Evolutionary conservation across 768 basidiomycete genomes (phyloP), one percentile per base, ranked within the genome.

Genomic region (Lentinula edodes): DNA sequence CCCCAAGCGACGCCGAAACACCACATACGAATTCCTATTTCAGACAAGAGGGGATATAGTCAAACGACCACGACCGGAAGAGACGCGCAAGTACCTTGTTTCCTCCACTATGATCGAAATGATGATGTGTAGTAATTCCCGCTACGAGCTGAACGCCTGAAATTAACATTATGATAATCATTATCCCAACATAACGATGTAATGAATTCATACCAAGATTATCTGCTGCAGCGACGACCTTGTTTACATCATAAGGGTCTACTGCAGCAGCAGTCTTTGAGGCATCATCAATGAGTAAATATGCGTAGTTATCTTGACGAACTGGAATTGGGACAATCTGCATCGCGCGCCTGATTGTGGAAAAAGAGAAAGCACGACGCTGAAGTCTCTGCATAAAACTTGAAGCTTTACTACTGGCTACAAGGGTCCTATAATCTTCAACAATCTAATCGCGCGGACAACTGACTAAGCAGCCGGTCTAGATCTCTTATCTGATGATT

Each of bases 51-150:
- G 46, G 52, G 45, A 48, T 57, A 58, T 51, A 58, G 39, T 51
- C 51, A 48, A 42, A 28, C 12, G 46, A 12, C 6, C 2, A 42
- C 6, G 23, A 57, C 48, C 16, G 18, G 1, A 45, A 52, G 48
- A 51, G 28, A 51, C 3, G 20, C 34, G 41, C 16, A 52, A n/a
- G 13, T 18, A 60, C 59, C 51, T 60, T 60, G 59, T 60, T 60
- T 23, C 59, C 59, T 35, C 59, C 59, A 41, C 59, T 88, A 71
- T 95, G 94, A 75, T 98, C 95, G 64, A 80, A 68, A 72, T 97
- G 95, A 72, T 95, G 93, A 73, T 97, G 96, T 2, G 96, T 98
- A 12, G 93, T 97, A 66, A 98, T 80, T 23, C 76, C 82, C 43
- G 90, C 87, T 39, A 90, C 79, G 61, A 95, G 80, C 51, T 81